phyloP scores from a whole-genome alignment of 2,329 filamentous ascomycete species.

The Arthroderma uncinatum region DNA sequence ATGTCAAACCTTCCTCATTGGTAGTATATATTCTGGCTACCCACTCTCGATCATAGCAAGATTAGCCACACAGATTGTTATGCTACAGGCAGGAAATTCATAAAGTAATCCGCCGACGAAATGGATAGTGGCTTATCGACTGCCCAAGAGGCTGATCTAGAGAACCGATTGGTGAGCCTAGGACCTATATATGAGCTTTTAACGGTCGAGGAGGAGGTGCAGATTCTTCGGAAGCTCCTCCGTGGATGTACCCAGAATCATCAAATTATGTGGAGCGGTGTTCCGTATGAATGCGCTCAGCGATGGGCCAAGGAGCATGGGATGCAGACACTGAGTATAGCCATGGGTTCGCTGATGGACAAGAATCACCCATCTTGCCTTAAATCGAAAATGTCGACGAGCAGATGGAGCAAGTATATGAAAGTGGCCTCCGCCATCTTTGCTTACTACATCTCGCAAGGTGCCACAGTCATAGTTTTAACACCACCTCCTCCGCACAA shows the following conservation, averaged over 20 bases:
- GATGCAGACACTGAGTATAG: slow-evolving; percentile 21
- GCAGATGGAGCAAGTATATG: slow-evolving; percentile 17
- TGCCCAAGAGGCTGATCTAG: neutral
- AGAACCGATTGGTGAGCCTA: neutral
- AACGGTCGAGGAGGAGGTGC: slow-evolving; percentile 15
- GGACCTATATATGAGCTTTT: neutral
- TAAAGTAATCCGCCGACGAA: too few relatives aligned
- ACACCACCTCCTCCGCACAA: slow-evolving; percentile 20
- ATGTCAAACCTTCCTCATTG: too few relatives aligned
- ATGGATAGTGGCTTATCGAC: too few relatives aligned
- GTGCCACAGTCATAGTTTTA: slow-evolving; percentile 18
- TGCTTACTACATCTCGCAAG: slow-evolving; percentile 18
- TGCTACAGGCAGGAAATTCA: too few relatives aligned
- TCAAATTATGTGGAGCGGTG: slow-evolving; percentile 23
- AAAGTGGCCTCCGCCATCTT: slow-evolving; percentile 21
- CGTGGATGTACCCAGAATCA: slow-evolving; percentile 11
- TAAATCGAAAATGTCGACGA: slow-evolving; percentile 10
- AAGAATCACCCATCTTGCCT: slow-evolving; percentile 14
- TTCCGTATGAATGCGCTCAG: slow-evolving; percentile 17
- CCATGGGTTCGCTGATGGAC: slow-evolving; percentile 21
- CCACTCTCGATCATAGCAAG: too few relatives aligned
- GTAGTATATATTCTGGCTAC: too few relatives aligned
- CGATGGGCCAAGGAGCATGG: slow-evolving; percentile 19
- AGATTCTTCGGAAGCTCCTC: slow-evolving; percentile 15
- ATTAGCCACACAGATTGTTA: too few relatives aligned